phyloP scores from a whole-genome alignment of 2,329 filamentous ascomycete genomes.

The Didymella pinodella region DNA sequence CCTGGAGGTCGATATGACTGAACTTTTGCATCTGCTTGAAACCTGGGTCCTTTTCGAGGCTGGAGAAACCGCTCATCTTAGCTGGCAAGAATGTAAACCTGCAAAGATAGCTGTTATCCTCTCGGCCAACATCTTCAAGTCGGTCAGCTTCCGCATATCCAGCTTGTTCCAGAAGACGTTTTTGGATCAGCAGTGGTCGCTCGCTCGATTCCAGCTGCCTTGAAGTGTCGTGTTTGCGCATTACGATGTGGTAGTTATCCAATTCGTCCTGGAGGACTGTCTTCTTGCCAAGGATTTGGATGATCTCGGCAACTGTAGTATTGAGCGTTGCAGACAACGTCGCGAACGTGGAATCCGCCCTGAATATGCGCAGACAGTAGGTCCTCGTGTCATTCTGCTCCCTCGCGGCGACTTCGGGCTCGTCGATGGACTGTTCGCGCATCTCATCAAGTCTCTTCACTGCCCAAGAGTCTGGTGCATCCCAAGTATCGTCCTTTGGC shows the following conservation, averaged over 20 bases:
- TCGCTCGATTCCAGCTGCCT: slow-evolving; percentile 81
- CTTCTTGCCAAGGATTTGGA: slow-evolving; percentile 91
- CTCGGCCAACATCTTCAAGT: slow-evolving; percentile 90
- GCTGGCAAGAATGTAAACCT: slow-evolving; percentile 94
- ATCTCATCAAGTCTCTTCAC: slow-evolving; percentile 75
- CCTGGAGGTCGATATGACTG: slow-evolving; percentile 90
- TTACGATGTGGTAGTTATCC: slow-evolving; percentile 93
- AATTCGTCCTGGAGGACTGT: slow-evolving; percentile 89
- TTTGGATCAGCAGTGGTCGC: slow-evolving; percentile 88
- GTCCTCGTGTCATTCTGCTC: slow-evolving; percentile 77
- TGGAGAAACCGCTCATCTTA: slow-evolving; percentile 80
- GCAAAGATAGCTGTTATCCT: slow-evolving; percentile 97
- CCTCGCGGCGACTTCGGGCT: slow-evolving; percentile 70
- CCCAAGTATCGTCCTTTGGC: slow-evolving; percentile 66
- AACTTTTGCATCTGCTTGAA: slow-evolving; percentile 87
- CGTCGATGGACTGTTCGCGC: slow-evolving; percentile 70
- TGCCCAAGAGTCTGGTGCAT: slow-evolving; percentile 96
- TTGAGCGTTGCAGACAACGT: slow-evolving; percentile 86
- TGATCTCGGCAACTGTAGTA: slow-evolving; percentile 84
- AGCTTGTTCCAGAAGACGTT: slow-evolving; percentile 86
- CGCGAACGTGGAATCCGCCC: slow-evolving; percentile 91
- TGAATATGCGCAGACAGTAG: slow-evolving; percentile 95
- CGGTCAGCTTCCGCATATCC: slow-evolving; percentile 87
- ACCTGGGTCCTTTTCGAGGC: slow-evolving; percentile 77
- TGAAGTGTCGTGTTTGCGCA: slow-evolving; percentile 90